Base-by-base conservation (phyloP, 169 alveolate species). In the Plasmodium ovale region DNA sequence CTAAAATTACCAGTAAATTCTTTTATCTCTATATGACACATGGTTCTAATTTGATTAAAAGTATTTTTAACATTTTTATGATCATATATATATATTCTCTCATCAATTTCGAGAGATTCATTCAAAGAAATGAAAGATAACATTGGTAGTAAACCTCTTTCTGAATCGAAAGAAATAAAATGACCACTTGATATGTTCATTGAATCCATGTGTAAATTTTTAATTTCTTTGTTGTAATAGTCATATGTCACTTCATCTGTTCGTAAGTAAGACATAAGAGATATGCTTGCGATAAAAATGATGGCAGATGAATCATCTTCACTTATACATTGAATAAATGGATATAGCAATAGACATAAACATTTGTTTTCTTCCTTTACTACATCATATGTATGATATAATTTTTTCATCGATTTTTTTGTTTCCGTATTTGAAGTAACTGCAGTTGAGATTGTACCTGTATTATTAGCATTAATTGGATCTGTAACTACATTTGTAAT, bases 1-100 rank as follows among this genome's bases (percentile, higher is more conserved):
- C 88, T 74, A 51, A 74, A 74, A 27, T 74, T 74, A 1, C 88
- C 88, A 1, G 88, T 74, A 35, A 74, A 74, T 27, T 74, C 88
- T 60, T 74, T 74, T 23, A 59, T 74, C 29, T 74, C 88, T 0
- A 74, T 74, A 60, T 74, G 77, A n/a, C 88, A 74, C 88, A 74
- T 74, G 0, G 88, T 60, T 74, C 88, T 10, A 1, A 74, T 74
- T 42, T 60, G 51, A 23, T 74, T 74, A 29, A 74, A 74, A 0
- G 88, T 74, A 33, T 74, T 74, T 51, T 53, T 74, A 10, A 74
- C 74, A 59, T 74, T 74, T 44, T 74, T 74, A 67, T 74, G 88
- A 12, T 74, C 88, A 7, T 74, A 74, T 27, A 74, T 74, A 67
- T 74, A 74, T 58, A 74, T 74, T 14, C 88, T 27, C 44, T 74